Evolutionary conservation across 2,329 filamentous ascomycete genomes (phyloP).

Genomic region (Helicocarpus griseus): DNA sequence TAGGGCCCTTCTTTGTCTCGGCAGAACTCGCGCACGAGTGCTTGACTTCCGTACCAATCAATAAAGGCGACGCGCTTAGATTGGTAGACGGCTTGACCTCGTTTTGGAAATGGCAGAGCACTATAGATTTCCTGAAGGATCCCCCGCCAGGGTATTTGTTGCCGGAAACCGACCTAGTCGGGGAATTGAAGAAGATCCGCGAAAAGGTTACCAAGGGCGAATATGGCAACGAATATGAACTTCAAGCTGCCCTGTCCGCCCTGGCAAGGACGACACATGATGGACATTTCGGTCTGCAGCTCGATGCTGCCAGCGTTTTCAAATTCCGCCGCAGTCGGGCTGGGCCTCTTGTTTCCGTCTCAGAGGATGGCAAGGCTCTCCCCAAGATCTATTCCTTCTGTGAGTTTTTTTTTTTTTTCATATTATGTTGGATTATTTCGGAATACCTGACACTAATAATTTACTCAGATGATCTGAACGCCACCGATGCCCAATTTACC

Average conservation of each 20-base stretch:
- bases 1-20: background rate
- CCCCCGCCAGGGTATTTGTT: constrained; percentile 45
- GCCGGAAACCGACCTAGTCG: constrained; percentile 40
- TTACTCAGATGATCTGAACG: constrained; percentile 11
- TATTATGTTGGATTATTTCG: background rate
- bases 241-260: constrained; percentile 45
- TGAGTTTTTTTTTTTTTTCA: constrained; percentile 4
- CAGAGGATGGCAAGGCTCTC: constrained; percentile 47
- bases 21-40: constrained; percentile 16
- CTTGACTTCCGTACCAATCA: constrained; percentile 16
- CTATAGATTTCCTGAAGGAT: constrained; percentile 21
- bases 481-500: constrained; percentile 11
- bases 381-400: constrained; percentile 44
- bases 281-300: constrained; percentile 40
- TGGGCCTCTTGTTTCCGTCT: constrained; percentile 50
- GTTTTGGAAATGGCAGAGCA: constrained; percentile 17
- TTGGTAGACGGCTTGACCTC: constrained; percentile 16
- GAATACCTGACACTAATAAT: background rate
- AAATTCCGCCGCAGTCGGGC: constrained; percentile 45
- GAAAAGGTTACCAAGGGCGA: constrained; percentile 31
- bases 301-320: constrained; percentile 27
- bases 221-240: constrained; percentile 46
- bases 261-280: constrained; percentile 51
- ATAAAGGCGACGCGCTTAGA: constrained; percentile 13
- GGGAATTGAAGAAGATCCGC: constrained; percentile 37